Evolutionary conservation across 129 eudicot species (phyloP).

Genomic region (Escallonia rubra): DNA sequence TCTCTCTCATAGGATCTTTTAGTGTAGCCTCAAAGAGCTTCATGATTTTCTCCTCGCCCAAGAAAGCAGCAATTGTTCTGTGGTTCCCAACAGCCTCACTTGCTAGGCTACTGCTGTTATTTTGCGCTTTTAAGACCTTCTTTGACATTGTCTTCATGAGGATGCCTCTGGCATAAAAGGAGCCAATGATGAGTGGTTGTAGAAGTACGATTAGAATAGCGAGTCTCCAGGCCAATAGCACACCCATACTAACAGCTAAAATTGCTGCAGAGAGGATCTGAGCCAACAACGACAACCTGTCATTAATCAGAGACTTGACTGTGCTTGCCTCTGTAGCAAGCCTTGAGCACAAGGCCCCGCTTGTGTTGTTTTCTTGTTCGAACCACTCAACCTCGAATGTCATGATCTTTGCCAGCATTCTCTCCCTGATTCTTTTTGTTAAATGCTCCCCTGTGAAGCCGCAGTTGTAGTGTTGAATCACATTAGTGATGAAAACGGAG

Average conservation of each 20-base stretch:
- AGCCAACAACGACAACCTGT: conserved; percentile 15
- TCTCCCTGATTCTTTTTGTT: conserved; percentile 15
- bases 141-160: conserved; percentile 22
- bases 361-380: conserved; percentile 19
- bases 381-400: conserved; percentile 24
- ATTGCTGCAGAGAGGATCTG: conserved; percentile 26
- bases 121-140: conserved; percentile 23
- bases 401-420: conserved; percentile 13
- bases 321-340: conserved; percentile 10
- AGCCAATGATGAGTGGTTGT: conserved; percentile 23
- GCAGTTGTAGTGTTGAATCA: conserved; percentile 14
- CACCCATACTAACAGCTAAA: conserved; percentile 28
- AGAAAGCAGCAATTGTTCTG: conserved; percentile 21
- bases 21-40: conserved; percentile 25
- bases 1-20: conserved; percentile 29
- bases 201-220: conserved; percentile 19
- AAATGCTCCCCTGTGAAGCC: conserved; percentile 19
- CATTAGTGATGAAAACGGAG: conserved; percentile 2
- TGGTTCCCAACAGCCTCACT: conserved; percentile 31
- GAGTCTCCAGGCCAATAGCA: conserved; percentile 29
- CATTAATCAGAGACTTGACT: conserved; percentile 12
- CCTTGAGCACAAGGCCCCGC: conserved; percentile 19
- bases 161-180: conserved; percentile 23
- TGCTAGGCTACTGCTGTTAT: conserved; percentile 31
- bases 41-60: conserved; percentile 26